Evolutionary conservation across 306 rosid genomes (phyloP), one percentile per base, ranked within the genome.

Genomic region (Cucumis hystrix): DNA sequence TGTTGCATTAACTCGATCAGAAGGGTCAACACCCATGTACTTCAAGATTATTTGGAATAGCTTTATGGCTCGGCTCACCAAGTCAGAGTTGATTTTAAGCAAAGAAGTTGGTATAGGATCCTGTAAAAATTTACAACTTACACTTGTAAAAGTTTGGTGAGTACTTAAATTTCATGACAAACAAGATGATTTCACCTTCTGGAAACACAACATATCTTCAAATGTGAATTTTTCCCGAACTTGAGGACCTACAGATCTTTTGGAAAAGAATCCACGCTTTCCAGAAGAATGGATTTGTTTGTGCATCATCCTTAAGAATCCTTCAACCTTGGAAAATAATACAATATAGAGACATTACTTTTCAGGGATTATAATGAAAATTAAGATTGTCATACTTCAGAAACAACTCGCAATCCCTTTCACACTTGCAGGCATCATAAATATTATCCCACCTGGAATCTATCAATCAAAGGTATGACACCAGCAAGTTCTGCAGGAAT

Each of bases 251-350:
- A 89, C 79, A 35, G 98, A 87, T 83, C 88, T 89, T 85, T 88
- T 96, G 21, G 90, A 86, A 80, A 96, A 96, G 79, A 96, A 89
- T 10, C 98, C 97, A 15, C 98, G 98, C 81, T 92, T 96, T 71
- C 97, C 99, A 75, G 97, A 86, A 39, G 99, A 92, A 77, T 92
- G 97, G 74, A 96, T 96, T 80, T 96, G 99, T 78, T 92, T 96
- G 79, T 92, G 98, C 99, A 96, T 92, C 70, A 84, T 64, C 82
- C 90, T 96, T 60, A 96, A 75, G 82, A 96, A 96, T 37, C 89
- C 97, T n/a, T 96, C 99, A 71, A 92, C 98, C 98, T 95, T 41
- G 56, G 61, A 66, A 76, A 75, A 76, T 80, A 74, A 80, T 52
- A 59, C 76, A 8, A 68, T n/a, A 49, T 33, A 12, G 33, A 67